Base-by-base conservation (phyloP, 306 rosid genomes). In the Cyamopsis tetragonoloba region DNA sequence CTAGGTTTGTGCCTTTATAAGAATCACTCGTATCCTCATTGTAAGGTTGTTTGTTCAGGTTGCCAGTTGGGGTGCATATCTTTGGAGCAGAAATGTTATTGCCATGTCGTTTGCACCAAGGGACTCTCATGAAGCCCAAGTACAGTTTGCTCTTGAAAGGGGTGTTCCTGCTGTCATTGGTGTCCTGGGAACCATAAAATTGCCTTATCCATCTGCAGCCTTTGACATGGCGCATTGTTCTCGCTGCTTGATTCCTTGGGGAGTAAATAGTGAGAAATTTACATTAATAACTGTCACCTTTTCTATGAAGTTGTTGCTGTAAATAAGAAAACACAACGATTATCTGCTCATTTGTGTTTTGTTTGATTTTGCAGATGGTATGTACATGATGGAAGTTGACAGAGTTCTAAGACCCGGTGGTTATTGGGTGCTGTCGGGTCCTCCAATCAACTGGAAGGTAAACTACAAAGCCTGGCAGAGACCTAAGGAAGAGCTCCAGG, bases 191-290 rank as follows among this genome's bases (percentile, higher is more conserved):
- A 81, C 97, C 53, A 79, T 89, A 70, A 87, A 80, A 88, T 65
- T 88, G 80, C 98, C 98, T 4, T 93, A 88, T 82, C 97, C 97
- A 72, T 78, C 96, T 61, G 79, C 87, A 72, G 95, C 97, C 73
- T 90, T 95, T 85, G 99, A 91, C 83, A 88, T 95, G 96, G 99
- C 97, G 30, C 99, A 95, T 73, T 95, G 99, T 82, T 91, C 97
- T 73, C 99, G 96, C 20, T 95, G 96, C 82, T 84, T 95, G 68
- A 95, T 95, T 73, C 99, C 92, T 3, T 95, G 96, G 97, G 96
- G 97, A 55, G 70, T 75, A 69, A 90, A 90, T 80, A 91, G 99
- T 95, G 71, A 82, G 91, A 62, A 48, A 70, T 74, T 47, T 26
- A 24, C 56, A 35, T 41, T 41, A 6, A 30, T 49, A 32, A 41